Percentiles rank a stretch among this genome's conserved stretches.
phyloP scores from a whole-genome alignment of 352 stramenopile genomes.

The Pythium chondricola region DNA sequence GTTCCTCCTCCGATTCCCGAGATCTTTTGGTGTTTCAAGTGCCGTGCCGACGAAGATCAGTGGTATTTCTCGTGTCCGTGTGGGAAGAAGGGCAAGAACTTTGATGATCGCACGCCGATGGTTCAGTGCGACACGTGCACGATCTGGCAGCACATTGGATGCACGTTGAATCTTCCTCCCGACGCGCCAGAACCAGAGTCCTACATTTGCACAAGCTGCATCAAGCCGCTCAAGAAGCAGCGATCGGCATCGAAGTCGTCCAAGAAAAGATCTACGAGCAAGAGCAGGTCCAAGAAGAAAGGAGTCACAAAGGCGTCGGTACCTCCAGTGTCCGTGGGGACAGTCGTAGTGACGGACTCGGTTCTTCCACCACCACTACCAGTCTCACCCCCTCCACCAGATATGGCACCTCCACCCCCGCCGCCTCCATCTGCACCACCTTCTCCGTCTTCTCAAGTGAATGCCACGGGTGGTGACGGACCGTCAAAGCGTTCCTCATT shows the following conservation, averaged over 20 bases:
- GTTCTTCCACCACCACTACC: slow-evolving; percentile 2
- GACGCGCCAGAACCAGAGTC: slow-evolving; percentile 38
- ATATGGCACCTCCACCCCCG: slow-evolving; percentile 6
- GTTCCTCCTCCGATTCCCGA: slow-evolving; percentile 35
- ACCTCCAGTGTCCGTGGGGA: too few relatives aligned
- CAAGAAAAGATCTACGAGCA: slow-evolving; percentile 1
- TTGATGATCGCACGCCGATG: slow-evolving; percentile 66
- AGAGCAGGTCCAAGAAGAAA: slow-evolving; percentile 2
- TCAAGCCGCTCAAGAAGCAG: slow-evolving; percentile 6
- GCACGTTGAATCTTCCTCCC: slow-evolving; percentile 47
- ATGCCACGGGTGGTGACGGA: not conserved
- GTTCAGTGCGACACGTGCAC: slow-evolving; percentile 65
- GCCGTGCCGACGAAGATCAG: slow-evolving; percentile 15
- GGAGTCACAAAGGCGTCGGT: not conserved
- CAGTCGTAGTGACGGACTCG: not conserved
- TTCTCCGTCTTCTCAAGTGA: slow-evolving; percentile 4
- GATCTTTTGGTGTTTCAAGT: slow-evolving; percentile 55
- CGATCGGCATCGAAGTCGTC: not conserved
- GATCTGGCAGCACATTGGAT: slow-evolving; percentile 72
- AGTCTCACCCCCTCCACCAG: slow-evolving; percentile 3
- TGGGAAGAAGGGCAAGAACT: slow-evolving; percentile 46
- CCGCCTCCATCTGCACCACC: slow-evolving; percentile 11
- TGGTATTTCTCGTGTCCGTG: slow-evolving; percentile 74
- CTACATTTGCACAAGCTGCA: slow-evolving; percentile 54
- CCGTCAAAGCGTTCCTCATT: too few relatives aligned